Conservation (phyloP, 352 stramenopile genomes). For the Phytophthora europaea region DNA sequence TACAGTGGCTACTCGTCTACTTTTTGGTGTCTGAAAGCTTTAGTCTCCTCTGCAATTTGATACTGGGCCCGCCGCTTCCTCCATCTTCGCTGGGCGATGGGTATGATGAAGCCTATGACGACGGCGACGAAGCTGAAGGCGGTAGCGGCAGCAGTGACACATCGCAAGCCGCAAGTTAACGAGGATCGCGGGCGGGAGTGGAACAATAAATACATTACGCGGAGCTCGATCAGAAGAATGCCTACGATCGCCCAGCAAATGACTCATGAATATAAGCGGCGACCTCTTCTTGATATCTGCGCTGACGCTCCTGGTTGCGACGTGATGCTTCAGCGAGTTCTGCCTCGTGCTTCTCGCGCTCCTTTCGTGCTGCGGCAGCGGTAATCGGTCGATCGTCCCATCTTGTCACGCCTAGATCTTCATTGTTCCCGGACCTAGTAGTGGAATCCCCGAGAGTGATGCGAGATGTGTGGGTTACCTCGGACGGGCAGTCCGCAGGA, state of each 20-base stretch:
- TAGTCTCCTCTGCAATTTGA: constrained; percentile 44
- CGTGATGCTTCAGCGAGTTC: constrained; percentile 44
- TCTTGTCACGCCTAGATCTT: constrained; percentile 12
- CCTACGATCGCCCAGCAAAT: constrained; percentile 33
- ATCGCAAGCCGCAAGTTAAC: constrained; percentile 26
- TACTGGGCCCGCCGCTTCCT: constrained; percentile 49
- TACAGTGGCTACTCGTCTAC: constrained; percentile 78
- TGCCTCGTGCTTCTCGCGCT: constrained; percentile 32
- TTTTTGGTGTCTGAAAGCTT: constrained; percentile 63
- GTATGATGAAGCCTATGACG: constrained; percentile 38
- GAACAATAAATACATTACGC: constrained; percentile 35
- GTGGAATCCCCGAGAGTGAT: constrained; percentile 4
- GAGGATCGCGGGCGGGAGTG: background rate
- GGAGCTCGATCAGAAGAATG: background rate
- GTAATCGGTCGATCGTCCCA: constrained; percentile 71
- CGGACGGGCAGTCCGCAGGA: background rate
- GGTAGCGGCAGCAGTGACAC: constrained; percentile 23
- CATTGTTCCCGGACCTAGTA: background rate
- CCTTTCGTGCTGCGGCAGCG: constrained; percentile 47
- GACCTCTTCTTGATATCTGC: constrained; percentile 66
- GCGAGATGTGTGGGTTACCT: constrained; percentile 6
- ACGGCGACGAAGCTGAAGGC: constrained; percentile 17
- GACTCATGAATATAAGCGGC: constrained; percentile 49
- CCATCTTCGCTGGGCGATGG: constrained; percentile 31
- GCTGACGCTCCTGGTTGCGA: constrained; percentile 55